Evolutionary conservation across 257 asterid genomes (phyloP), one percentile per base, ranked within the genome.

Genomic region (Plectranthus barbatus): DNA sequence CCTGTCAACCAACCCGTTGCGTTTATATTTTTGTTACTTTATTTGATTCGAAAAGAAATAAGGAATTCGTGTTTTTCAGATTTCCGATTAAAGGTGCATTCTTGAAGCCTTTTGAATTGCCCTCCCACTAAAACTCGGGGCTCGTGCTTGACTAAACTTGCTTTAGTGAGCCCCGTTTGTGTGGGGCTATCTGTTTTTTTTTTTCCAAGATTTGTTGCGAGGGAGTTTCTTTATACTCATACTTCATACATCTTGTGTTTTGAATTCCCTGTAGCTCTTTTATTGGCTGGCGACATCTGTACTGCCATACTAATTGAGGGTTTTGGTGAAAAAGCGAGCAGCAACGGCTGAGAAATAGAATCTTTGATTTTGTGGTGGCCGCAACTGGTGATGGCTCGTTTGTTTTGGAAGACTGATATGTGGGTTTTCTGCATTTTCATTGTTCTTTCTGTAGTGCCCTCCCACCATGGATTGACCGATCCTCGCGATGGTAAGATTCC

Each of bases 401-500:
- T 61, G 64, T 61, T 62, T 77, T 56, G 75, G 79, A 74, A 60
- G 65, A 71, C 45, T 60, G 76, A n/a, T 65, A 21, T 68, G 48
- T 70, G 69, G 69, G 64, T 80, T 79, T 74, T 80, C 49, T 62
- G 70, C 19, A 4, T 91, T 23, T 54, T 77, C 50, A 67, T 77
- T 48, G 50, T 71, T 72, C 64, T 78, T 15, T 56, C 72, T 62
- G 72, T 76, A 26, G 61, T 74, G 44, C 75, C 85, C 64, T 67
- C 66, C 41, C 68, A 69, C 72, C 46, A 67, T 55, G 99, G 95
- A 54, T 55, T 68, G 29, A 92, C 99, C 4, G 95, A 85, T 78
- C 82, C 89, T 73, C 88, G 89, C 64, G 99, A 92, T 71, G 94
- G 98, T 88, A 81, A 62, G 46, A 12, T 67, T 56, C 50, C 26